Evolutionary conservation across 192 early-diverging fungal genomes (phyloP).

Genomic region (Coemansia sp.): DNA sequence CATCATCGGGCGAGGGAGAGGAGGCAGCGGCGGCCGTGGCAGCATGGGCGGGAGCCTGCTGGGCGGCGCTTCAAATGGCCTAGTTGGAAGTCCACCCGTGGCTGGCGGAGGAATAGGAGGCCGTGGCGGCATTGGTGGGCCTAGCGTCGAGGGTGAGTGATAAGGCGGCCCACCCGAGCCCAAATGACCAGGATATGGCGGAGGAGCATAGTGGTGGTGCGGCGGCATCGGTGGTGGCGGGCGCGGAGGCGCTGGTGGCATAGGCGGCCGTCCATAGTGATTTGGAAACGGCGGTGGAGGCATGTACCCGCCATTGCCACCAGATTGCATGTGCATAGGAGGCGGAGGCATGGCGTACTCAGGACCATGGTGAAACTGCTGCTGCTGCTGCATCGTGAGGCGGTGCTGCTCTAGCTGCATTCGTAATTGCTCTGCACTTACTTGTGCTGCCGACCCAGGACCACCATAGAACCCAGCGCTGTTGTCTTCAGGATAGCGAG

Average conservation of each 20-base stretch:
- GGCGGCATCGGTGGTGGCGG: constrained; percentile 16
- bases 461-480: constrained; percentile 46
- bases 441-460: constrained; percentile 23
- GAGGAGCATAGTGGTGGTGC: constrained; percentile 17
- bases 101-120: not conserved
- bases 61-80: not conserved
- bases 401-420: constrained; percentile 58
- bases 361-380: constrained; percentile 25
- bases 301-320: constrained; percentile 20
- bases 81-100: constrained; percentile 9
- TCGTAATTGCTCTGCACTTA: constrained; percentile 49
- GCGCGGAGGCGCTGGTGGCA: constrained; percentile 16
- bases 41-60: not conserved
- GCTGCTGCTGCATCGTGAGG: constrained; percentile 51
- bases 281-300: constrained; percentile 19
- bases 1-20: constrained; percentile 8
- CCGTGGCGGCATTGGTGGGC: constrained; percentile 1
- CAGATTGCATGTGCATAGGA: constrained; percentile 16
- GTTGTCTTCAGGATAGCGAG: constrained; percentile 46
- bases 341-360: constrained; percentile 12
- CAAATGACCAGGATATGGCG: not conserved
- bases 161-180: not conserved
- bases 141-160: not conserved
- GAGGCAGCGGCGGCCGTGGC: not conserved
- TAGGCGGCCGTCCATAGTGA: constrained; percentile 26